Evolutionary conservation across 306 rosid species (phyloP).

Genomic region (Lathyrus aphaca): DNA sequence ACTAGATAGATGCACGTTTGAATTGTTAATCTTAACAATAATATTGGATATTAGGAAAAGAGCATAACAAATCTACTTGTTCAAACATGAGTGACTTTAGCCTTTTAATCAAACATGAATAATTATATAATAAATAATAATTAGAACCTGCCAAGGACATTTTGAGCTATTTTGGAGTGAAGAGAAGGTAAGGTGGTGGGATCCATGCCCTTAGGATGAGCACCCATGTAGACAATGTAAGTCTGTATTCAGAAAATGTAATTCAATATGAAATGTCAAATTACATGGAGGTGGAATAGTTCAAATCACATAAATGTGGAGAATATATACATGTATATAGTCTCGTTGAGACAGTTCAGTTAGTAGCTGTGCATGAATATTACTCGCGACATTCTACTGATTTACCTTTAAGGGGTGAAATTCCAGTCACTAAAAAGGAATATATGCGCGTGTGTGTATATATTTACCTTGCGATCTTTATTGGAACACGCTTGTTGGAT

Average conservation of each 20-base stretch:
- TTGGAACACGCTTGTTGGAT: conserved; percentile 3
- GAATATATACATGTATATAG: no score
- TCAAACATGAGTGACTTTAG: background rate
- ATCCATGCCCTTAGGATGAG: conserved; percentile 38
- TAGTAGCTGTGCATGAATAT: no score
- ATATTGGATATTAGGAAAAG: no score
- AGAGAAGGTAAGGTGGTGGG: conserved; percentile 32
- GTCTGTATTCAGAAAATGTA: conserved; percentile 26
- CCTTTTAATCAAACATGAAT: background rate
- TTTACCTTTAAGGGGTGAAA: no score
- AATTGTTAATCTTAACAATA: background rate
- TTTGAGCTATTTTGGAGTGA: conserved; percentile 46
- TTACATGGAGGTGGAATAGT: no score
- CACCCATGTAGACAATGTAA: conserved; percentile 53
- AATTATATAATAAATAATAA: background rate
- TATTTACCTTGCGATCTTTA: conserved; percentile 39
- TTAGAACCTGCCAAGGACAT: conserved; percentile 42
- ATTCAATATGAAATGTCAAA: no score
- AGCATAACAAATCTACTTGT: no score
- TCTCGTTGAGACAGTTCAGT: no score
- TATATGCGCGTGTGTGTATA: background rate
- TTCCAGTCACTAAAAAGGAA: no score
- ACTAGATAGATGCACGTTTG: background rate
- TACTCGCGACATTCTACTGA: no score
- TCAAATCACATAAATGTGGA: background rate